These are phyloP conservation scores for Solanum hybrid DNA, from an alignment of 305 asterid species.

Conservation along the genomic window DNA sequence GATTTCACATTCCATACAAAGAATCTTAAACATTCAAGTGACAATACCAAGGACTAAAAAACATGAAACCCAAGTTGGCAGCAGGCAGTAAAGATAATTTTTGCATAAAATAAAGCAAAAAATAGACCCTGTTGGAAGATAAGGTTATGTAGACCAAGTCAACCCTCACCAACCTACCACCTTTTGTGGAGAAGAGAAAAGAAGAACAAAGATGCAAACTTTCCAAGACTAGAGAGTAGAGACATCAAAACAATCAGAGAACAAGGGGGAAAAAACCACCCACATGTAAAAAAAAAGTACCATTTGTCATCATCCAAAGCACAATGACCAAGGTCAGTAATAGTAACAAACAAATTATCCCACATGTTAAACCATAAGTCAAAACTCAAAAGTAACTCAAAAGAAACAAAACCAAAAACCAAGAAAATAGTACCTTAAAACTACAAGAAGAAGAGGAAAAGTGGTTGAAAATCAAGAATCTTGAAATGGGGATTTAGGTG, in stretches of 20 bases:
- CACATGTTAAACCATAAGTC: not conserved
- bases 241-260: conserved; percentile 6
- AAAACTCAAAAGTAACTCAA: not conserved
- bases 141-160: conserved; percentile 36
- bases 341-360: not conserved
- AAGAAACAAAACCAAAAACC: not conserved
- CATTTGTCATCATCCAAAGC: not conserved
- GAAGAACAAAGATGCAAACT: not conserved
- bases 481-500: conserved; percentile 1
- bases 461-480: conserved; percentile 15
- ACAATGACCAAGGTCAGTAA: not conserved
- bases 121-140: conserved; percentile 9
- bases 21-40: conserved; percentile 1
- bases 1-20: not conserved
- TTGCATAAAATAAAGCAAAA: conserved; percentile 10
- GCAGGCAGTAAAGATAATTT: not conserved
- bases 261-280: not conserved
- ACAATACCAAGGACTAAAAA: conserved; percentile 17
- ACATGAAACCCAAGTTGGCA: not conserved
- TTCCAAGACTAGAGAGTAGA: conserved; percentile 13
- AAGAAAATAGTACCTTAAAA: not conserved
- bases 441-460: not conserved
- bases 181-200: conserved; percentile 35
- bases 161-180: conserved; percentile 89
- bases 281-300: not conserved